Conservation (phyloP, 2,329 filamentous ascomycete genomes). For the Cryoendolithus antarcticus region DNA sequence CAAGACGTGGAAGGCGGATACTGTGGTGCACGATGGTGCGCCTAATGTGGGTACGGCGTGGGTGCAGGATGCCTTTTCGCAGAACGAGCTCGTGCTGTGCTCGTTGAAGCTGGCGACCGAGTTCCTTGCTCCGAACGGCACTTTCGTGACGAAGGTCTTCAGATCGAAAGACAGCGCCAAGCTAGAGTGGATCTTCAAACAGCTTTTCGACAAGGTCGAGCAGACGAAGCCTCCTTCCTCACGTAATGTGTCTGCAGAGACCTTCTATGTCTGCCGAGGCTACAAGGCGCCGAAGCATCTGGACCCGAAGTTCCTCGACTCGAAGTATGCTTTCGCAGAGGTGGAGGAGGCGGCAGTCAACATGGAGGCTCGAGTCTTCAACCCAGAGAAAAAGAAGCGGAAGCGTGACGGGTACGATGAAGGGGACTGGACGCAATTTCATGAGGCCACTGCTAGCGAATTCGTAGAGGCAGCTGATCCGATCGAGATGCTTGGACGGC, state of each 20-base stretch:
- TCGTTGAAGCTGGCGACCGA: constrained; percentile 89
- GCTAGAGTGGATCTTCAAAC: constrained; percentile 93
- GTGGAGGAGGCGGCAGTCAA: constrained; percentile 75
- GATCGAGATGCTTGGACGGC: constrained; percentile 75
- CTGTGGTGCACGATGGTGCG: constrained; percentile 89
- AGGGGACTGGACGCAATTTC: constrained; percentile 84
- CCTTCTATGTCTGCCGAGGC: constrained; percentile 92
- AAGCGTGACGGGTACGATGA: constrained; percentile 98
- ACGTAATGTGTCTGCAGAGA: constrained; percentile 92
- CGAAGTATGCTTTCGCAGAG: constrained; percentile 83
- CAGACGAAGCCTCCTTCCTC: constrained; percentile 95
- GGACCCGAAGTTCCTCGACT: constrained; percentile 84
- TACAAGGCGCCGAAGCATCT: constrained; percentile 91
- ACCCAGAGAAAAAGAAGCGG: constrained; percentile 92
- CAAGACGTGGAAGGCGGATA: constrained; percentile 93
- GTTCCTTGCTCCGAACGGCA: constrained; percentile 78
- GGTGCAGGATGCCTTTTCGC: constrained; percentile 96
- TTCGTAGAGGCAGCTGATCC: constrained; percentile 92
- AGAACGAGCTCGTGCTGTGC: constrained; percentile 83
- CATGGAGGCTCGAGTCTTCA: constrained; percentile 96
- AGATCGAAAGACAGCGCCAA: constrained; percentile 94
- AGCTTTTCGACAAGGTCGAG: constrained; percentile 88
- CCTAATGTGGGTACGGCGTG: constrained; percentile 97
- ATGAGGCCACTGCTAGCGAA: constrained; percentile 75
- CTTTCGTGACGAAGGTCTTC: constrained; percentile 96